Conservation (phyloP, 495 filamentous ascomycete species). For the Penicillium maclennaniae region DNA sequence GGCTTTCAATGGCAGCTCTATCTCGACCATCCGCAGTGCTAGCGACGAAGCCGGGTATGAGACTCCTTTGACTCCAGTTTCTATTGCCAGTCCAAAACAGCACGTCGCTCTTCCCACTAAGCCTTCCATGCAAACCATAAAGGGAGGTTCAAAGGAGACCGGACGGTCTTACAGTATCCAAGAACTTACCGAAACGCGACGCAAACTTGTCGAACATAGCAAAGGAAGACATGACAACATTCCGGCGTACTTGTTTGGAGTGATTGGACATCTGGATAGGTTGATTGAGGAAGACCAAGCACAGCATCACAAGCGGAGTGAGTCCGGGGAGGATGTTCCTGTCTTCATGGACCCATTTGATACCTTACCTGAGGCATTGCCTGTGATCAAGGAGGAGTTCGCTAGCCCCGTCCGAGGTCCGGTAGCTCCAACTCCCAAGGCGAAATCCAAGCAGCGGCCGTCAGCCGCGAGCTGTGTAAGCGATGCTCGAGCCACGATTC, state of each 20-base stretch:
- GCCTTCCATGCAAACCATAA: neutral
- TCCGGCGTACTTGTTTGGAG: slow-evolving; percentile 50
- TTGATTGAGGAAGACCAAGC: slow-evolving; percentile 49
- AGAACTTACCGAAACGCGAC: slow-evolving; percentile 55
- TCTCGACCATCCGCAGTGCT: slow-evolving; percentile 45
- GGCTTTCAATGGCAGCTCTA: slow-evolving; percentile 73
- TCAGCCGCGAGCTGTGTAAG: slow-evolving; percentile 27
- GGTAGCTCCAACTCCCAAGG: slow-evolving; percentile 2
- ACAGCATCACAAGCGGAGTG: neutral
- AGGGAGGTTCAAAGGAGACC: slow-evolving; percentile 9
- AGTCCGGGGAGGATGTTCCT: slow-evolving; percentile 12
- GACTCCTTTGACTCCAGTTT: slow-evolving; percentile 53
- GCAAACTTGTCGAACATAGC: slow-evolving; percentile 48
- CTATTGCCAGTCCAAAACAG: slow-evolving; percentile 32
- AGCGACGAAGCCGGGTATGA: slow-evolving; percentile 42
- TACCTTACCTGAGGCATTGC: slow-evolving; percentile 35
- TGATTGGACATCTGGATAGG: slow-evolving; percentile 60
- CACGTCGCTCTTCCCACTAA: slow-evolving; percentile 9
- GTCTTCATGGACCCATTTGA: slow-evolving; percentile 55
- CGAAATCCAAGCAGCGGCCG: slow-evolving; percentile 1
- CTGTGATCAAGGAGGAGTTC: slow-evolving; percentile 51
- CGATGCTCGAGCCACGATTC: slow-evolving; percentile 38
- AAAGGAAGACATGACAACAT: slow-evolving; percentile 35
- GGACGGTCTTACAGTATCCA: slow-evolving; percentile 42
- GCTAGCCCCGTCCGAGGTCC: slow-evolving; percentile 13